Percentiles rank a stretch among this genome's conserved stretches.
Evolutionary conservation across 495 filamentous ascomycete genomes (phyloP).

Genomic region (Podospora conica): DNA sequence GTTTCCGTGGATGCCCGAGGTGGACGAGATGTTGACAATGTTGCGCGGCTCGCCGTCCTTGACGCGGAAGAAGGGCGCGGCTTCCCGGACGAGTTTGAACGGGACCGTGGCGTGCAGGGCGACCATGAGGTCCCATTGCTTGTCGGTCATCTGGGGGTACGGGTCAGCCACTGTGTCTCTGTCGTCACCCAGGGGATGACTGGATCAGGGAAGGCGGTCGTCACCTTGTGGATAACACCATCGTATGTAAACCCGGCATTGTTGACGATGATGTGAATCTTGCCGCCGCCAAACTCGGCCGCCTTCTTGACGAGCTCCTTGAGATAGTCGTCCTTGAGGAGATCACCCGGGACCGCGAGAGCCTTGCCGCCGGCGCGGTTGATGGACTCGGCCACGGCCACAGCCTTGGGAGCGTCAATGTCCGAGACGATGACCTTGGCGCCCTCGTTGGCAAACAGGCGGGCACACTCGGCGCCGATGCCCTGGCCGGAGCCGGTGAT

Average conservation of each 20-base stretch:
- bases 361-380: conserved; percentile 59
- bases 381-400: conserved; percentile 57
- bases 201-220: neutral
- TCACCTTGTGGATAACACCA: conserved; percentile 78
- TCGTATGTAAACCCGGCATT: conserved; percentile 89
- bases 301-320: conserved; percentile 61
- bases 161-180: neutral
- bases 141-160: conserved; percentile 67
- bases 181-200: neutral
- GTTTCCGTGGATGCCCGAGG: conserved; percentile 76
- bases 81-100: conserved; percentile 72
- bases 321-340: conserved; percentile 62
- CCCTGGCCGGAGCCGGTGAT: conserved; percentile 85
- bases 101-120: conserved; percentile 74
- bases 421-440: conserved; percentile 78
- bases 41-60: conserved; percentile 71
- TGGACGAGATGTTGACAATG: conserved; percentile 76
- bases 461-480: conserved; percentile 77
- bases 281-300: conserved; percentile 73
- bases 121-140: conserved; percentile 84
- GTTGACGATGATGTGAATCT: conserved; percentile 84
- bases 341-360: conserved; percentile 64
- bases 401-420: conserved; percentile 67
- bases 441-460: conserved; percentile 78
- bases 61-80: conserved; percentile 79